Evolutionary conservation across 371 early-diverging fungal genomes (phyloP), one percentile per base, ranked within the genome.

Genomic region (Capniomyces stellatus): DNA sequence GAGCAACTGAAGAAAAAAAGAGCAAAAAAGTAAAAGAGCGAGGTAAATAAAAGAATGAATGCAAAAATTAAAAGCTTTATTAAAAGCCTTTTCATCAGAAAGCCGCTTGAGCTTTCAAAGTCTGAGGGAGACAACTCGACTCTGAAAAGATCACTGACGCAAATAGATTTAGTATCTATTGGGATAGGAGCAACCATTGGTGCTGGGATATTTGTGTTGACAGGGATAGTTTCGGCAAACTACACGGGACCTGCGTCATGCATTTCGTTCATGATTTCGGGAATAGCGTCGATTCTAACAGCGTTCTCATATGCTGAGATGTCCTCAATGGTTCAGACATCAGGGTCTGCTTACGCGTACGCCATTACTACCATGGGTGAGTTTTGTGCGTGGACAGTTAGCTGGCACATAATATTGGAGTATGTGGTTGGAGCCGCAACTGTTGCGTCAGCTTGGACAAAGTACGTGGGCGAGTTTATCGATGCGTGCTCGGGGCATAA

Each of bases 321-420:
- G 69, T 78, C 83, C 3, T 73, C 81, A 23, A 77, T 77, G 77
- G 77, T 85, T 35, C 85, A 84, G 3, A 74, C 82, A n/a, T 69
- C 83, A 39, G 86, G 86, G 29, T 80, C 82, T 0, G 77, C 83
- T n/a, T 85, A 84, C 56, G 77, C 85, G 0, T 84, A 78, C 54
- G 71, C 78, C n/a, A 83, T 84, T 57, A 78, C 82, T 2, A 79
- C 83, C 6, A 71, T 84, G 62, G 86, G 86, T 21, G 85, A 85
- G 67, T 71, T 83, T 44, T 61, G 77, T 15, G 85, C 76, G 3
- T 85, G 82, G 82, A 76, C 74, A 31, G 75, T 83, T 58, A 81
- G 80, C 13, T 85, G 85, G 85, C 73, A 80, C 64, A 60, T 84
- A 29, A 76, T 80, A n/a, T 65, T 85, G 23, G 85, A 85, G 63